Evolutionary conservation across 352 stramenopile species (phyloP).

Genomic region (Pythium chondricola): DNA sequence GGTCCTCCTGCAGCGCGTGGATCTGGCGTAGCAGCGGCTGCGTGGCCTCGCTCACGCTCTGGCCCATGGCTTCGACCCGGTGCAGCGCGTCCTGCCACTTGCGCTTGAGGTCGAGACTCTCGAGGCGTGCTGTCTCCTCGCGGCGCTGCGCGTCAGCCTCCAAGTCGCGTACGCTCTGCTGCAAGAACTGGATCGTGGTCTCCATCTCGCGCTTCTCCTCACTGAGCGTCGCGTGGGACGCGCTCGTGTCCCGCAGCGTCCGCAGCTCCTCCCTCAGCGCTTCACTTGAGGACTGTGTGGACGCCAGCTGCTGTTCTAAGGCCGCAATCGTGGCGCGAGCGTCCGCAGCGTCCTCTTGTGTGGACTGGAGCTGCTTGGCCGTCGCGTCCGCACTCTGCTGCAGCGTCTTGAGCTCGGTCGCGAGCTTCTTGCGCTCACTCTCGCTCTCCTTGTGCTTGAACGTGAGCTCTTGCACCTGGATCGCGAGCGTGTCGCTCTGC

Average conservation of each 20-base stretch:
- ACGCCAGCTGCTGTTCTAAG: conserved; percentile 21
- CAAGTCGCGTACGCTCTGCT: conserved; percentile 45
- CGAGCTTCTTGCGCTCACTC: conserved; percentile 39
- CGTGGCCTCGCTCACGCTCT: conserved; percentile 64
- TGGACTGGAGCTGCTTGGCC: conserved; percentile 15
- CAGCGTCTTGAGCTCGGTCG: conserved; percentile 28
- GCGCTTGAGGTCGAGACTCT: conserved; percentile 57
- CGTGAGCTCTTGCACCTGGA: conserved; percentile 40
- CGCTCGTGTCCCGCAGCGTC: conserved; percentile 29
- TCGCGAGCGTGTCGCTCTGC: conserved; percentile 37
- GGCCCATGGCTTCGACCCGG: conserved; percentile 58
- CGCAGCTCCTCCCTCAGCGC: conserved; percentile 33
- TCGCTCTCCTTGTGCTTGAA: conserved; percentile 41
- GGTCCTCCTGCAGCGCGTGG: conserved; percentile 58
- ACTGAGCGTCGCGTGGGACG: conserved; percentile 44
- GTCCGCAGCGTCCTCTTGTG: conserved; percentile 24
- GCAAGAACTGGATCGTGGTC: conserved; percentile 51
- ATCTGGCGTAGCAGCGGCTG: conserved; percentile 75
- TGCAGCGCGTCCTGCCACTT: conserved; percentile 75
- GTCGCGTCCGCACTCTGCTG: conserved; percentile 18
- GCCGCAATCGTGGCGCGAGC: conserved; percentile 23
- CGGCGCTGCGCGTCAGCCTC: conserved; percentile 45
- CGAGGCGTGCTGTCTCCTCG: conserved; percentile 52
- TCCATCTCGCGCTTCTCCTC: conserved; percentile 53
- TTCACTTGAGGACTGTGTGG: conserved; percentile 26